Percentiles rank a stretch among this genome's conserved stretches.
Conservation (phyloP, 768 basidiomycete genomes). For the Rossbeevera mucosa region DNA sequence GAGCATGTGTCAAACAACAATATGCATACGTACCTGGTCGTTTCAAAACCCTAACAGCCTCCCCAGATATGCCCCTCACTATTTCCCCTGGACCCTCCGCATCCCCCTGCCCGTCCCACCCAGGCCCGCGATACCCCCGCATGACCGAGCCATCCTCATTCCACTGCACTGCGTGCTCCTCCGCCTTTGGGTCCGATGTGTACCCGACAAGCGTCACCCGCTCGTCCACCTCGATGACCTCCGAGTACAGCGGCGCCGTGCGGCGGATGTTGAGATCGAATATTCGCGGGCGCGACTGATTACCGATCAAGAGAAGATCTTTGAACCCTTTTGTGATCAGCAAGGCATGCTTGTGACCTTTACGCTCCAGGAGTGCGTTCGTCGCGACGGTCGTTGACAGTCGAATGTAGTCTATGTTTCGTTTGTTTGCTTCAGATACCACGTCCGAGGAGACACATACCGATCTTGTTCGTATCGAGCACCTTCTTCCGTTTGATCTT, state of each 20-base stretch:
- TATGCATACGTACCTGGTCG: slow-evolving; percentile 47
- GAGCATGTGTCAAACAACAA: background rate
- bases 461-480: slow-evolving; percentile 77
- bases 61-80: slow-evolving; percentile 79
- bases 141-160: slow-evolving; percentile 62
- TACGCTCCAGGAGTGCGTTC: slow-evolving; percentile 91
- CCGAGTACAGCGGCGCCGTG: slow-evolving; percentile 68
- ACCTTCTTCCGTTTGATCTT: slow-evolving; percentile 61
- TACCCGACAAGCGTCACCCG: slow-evolving; percentile 93
- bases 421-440: background rate
- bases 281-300: slow-evolving; percentile 91
- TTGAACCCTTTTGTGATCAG: slow-evolving; percentile 89
- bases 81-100: slow-evolving; percentile 81
- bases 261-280: slow-evolving; percentile 92
- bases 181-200: slow-evolving; percentile 81
- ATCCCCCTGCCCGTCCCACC: slow-evolving; percentile 64
- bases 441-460: slow-evolving; percentile 40
- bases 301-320: slow-evolving; percentile 89
- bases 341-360: slow-evolving; percentile 87
- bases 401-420: slow-evolving; percentile 72
- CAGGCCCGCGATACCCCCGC: slow-evolving; percentile 69
- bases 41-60: slow-evolving; percentile 80
- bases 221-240: slow-evolving; percentile 69
- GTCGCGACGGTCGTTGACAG: slow-evolving; percentile 94
- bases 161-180: slow-evolving; percentile 73